Conservation (phyloP, 208 protist species). For the Crithidia mellificae region DNA sequence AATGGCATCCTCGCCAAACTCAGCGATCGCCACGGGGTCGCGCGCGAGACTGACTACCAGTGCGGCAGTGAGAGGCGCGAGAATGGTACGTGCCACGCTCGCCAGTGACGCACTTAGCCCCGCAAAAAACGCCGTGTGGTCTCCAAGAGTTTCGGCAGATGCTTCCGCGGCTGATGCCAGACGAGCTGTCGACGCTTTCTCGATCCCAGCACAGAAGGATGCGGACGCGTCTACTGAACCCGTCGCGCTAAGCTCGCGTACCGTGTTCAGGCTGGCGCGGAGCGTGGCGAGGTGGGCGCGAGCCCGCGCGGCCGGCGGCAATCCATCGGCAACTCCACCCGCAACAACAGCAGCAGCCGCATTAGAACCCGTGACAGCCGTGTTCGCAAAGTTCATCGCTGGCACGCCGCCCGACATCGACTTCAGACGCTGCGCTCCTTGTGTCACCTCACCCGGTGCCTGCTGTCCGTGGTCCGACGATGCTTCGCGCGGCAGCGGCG, state of each 20-base stretch:
- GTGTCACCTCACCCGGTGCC: no score
- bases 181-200: neutral
- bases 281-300: slow-evolving; percentile 24
- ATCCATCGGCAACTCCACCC: neutral
- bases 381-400: no score
- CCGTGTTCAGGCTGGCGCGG: slow-evolving; percentile 16
- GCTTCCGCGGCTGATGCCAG: neutral
- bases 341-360: neutral
- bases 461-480: no score
- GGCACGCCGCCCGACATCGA: no score
- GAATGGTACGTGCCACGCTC: slow-evolving; percentile 6
- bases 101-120: neutral
- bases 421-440: no score
- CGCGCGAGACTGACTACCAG: slow-evolving; percentile 27
- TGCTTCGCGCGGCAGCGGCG: no score
- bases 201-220: no score
- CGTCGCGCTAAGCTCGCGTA: slow-evolving; percentile 14
- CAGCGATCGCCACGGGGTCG: slow-evolving; percentile 22
- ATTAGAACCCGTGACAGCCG: neutral
- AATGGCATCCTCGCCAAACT: slow-evolving; percentile 5
- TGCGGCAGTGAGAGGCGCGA: slow-evolving; percentile 18
- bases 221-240: no score
- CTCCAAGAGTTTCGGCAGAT: no score
- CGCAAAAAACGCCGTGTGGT: no score
- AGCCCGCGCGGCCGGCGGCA: slow-evolving; percentile 9